Evolutionary conservation across 2,329 filamentous ascomycete genomes (phyloP).

Genomic region (Ophiostoma piceae): DNA sequence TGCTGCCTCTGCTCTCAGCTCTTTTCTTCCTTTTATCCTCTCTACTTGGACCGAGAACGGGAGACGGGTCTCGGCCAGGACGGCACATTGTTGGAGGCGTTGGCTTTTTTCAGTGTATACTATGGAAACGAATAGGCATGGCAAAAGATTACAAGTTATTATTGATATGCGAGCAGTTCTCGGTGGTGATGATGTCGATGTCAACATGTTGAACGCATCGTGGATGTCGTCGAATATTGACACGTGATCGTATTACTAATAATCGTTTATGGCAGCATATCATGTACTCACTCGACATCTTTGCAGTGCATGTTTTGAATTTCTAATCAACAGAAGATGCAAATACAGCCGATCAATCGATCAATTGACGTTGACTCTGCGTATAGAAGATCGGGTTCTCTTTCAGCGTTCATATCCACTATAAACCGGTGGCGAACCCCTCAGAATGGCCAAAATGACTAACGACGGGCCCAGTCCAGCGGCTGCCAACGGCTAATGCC

Average conservation of each 20-base stretch:
- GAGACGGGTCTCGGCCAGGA: not conserved
- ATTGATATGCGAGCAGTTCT: not conserved
- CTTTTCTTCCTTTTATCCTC: not conserved
- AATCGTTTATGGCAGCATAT: not conserved
- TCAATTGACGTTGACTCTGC: not conserved
- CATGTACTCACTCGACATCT: not conserved
- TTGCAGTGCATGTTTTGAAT: not conserved
- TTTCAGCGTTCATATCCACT: not conserved
- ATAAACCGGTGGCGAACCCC: not conserved
- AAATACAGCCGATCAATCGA: not conserved
- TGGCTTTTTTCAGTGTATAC: slow-evolving; percentile 21
- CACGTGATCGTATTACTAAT: slow-evolving; percentile 13
- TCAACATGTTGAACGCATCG: too few species aligned
- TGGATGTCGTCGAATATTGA: not conserved
- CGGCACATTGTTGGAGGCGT: slow-evolving; percentile 19
- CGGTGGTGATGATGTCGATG: too few species aligned
- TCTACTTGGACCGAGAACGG: not conserved
- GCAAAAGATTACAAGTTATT: slow-evolving; percentile 16
- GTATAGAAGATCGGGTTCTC: not conserved
- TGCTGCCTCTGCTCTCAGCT: not conserved
- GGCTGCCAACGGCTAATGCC: slow-evolving; percentile 1
- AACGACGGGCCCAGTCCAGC: not conserved
- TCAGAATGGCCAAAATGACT: not conserved
- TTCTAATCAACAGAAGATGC: not conserved
- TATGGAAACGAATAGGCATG: slow-evolving; percentile 21